These are phyloP conservation scores for Crepidotus variabilis DNA, from an alignment of 768 basidiomycete genomes.

Conservation along the genomic window DNA sequence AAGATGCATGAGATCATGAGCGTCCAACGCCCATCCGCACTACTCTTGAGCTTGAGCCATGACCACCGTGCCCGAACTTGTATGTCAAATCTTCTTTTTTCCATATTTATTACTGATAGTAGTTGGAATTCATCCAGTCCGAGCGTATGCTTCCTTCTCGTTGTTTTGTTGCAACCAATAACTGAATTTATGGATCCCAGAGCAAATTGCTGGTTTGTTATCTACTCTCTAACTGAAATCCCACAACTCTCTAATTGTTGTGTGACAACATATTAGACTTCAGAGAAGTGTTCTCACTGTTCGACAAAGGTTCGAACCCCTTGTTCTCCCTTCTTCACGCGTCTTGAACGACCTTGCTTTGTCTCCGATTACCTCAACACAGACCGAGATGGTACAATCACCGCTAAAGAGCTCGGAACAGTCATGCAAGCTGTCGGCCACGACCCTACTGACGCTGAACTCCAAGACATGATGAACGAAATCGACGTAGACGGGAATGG, in stretches of 20 bases:
- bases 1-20: neutral
- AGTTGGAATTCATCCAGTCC: neutral
- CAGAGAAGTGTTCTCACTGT: constrained; percentile 89
- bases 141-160: neutral
- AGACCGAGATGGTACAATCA: constrained; percentile 33
- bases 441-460: constrained; percentile 39
- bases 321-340: neutral
- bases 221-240: neutral
- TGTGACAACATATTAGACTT: neutral
- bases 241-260: neutral
- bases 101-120: neutral
- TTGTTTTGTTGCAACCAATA: neutral
- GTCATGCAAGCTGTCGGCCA: constrained; percentile 46
- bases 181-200: neutral
- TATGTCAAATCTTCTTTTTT: neutral
- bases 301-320: constrained; percentile 76
- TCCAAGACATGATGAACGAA: constrained; percentile 41
- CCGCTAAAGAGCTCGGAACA: constrained; percentile 38
- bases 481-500: constrained; percentile 41
- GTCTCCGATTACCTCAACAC: neutral
- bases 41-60: neutral
- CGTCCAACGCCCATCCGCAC: neutral
- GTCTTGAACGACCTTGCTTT: neutral
- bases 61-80: neutral
- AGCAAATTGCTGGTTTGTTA: neutral